These are phyloP conservation scores for Xylariaceae sp. DNA, from an alignment of 2,329 filamentous ascomycete species.

Conservation along the genomic window DNA sequence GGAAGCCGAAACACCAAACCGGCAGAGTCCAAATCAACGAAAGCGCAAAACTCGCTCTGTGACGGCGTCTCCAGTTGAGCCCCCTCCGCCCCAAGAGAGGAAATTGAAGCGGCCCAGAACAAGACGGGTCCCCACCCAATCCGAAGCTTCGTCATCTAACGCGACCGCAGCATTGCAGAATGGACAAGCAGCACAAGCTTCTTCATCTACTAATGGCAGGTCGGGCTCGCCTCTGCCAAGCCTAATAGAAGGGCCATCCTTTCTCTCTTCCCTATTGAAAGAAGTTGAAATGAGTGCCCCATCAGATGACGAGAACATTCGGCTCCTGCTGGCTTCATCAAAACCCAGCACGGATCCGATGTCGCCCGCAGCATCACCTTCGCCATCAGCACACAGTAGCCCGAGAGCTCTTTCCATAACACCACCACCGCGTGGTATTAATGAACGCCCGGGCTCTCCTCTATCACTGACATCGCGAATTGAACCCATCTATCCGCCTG, in stretches of 20 bases:
- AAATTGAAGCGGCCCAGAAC: conserved; percentile 86
- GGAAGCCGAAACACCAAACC: conserved; percentile 55
- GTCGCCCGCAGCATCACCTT: conserved; percentile 65
- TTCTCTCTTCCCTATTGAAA: conserved; percentile 80
- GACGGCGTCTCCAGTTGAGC: conserved; percentile 66
- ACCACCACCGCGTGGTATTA: conserved; percentile 61
- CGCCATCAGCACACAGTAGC: conserved; percentile 61
- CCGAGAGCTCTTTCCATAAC: conserved; percentile 64
- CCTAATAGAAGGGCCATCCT: conserved; percentile 61
- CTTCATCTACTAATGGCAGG: conserved; percentile 7
- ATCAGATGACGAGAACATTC: conserved; percentile 54
- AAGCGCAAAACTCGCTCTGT: conserved; percentile 72
- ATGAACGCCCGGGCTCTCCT: conserved; percentile 61
- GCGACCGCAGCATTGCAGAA: conserved; percentile 15
- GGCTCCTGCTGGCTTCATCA: conserved; percentile 35
- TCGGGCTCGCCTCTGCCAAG: conserved; percentile 28
- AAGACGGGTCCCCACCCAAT: conserved; percentile 54
- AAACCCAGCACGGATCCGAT: conserved; percentile 38
- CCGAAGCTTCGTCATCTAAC: conserved; percentile 44
- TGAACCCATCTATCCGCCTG: conserved; percentile 69
- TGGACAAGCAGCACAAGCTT: conserved; percentile 16
- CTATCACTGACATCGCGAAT: conserved; percentile 66
- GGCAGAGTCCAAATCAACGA: conserved; percentile 45
- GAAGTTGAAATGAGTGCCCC: conserved; percentile 71
- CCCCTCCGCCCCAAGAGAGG: conserved; percentile 67